Conservation (phyloP, 306 rosid genomes). For the Begonia masoniana region DNA sequence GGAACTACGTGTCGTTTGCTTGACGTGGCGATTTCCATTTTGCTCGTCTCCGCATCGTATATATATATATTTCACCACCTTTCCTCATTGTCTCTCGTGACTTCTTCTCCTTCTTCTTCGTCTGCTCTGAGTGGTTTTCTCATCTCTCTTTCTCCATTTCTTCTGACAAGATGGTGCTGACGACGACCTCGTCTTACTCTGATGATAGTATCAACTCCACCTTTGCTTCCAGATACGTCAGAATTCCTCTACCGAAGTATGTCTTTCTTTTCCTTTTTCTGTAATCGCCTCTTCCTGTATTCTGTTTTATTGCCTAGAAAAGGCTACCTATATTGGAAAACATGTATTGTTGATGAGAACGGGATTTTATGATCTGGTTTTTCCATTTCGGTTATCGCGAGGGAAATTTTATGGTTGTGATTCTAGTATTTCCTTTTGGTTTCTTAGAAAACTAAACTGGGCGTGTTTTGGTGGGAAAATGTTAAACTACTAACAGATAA, state of each 20-base stretch:
- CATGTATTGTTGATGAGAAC: not conserved
- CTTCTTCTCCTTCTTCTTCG: not conserved
- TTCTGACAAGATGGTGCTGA: slow-evolving; percentile 28
- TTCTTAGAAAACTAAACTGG: too few relatives aligned
- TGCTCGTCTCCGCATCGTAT: too few relatives aligned
- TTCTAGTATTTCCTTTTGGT: too few relatives aligned
- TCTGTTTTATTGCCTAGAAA: too few relatives aligned
- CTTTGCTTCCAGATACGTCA: slow-evolving; percentile 55
- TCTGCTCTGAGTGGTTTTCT: not conserved
- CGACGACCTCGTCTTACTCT: slow-evolving; percentile 23
- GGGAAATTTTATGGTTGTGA: too few relatives aligned
- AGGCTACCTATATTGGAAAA: too few relatives aligned
- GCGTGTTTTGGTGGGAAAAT: too few relatives aligned
- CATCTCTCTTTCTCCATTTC: not conserved
- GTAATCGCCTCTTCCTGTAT: too few relatives aligned
- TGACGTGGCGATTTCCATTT: not conserved
- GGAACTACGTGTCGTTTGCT: not conserved
- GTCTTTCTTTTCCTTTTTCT: not conserved
- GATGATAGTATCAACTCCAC: slow-evolving; percentile 20
- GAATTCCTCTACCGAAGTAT: slow-evolving; percentile 35
- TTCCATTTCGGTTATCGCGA: not conserved
- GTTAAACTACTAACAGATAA: too few relatives aligned
- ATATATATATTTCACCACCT: not conserved
- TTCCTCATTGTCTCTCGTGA: not conserved
- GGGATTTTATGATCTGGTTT: not conserved